Base-by-base conservation (phyloP, 495 filamentous ascomycete species). In the Aspergillus nidulans region DNA sequence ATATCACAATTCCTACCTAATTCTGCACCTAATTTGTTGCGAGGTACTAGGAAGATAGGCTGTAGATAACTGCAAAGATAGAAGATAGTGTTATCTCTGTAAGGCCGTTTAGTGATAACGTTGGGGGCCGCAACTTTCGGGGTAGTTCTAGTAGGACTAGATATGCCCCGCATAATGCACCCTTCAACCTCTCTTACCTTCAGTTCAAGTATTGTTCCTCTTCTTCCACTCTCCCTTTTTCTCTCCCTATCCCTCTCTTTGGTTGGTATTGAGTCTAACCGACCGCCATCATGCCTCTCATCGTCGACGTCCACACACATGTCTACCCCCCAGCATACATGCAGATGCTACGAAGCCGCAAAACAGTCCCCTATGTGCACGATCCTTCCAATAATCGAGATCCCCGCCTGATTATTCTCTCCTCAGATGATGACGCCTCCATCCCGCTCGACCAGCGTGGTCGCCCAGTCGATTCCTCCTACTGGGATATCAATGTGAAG, bases 231-330 rank as follows among this genome's bases (percentile, higher is more conserved):
- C 25, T 32, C 26, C 26, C 53, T 6, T 41, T 28, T 38, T 20
- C 19, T 52, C 45, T 20, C 34, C 25, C 23, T 26, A 39, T 19
- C 13, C 41, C 12, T 1, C 3, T 16, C 26, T 13, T 25, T 3
- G 26, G 15, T 9, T 28, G 7, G 40, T 1, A 6, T 43, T 9
- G 20, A 43, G 7, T 6, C 46, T 8, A 47, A 16, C 15, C 15
- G 10, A 20, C 13, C 43, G 10, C 24, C 25, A 46, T 19, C 43
- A 70, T 71, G 67, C 48, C 60, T 38, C 58, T 76, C 8, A 77
- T 91, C 32, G 88, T 96, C 41, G 92, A 97, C 70, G 81, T 97
- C 63, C 92, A 97, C 75, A 96, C 92, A 12, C 92, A 97, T 77
- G 84, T 97, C 74, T 96, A 97, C 69, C 89, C 91, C 0, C 88